Base-by-base conservation (phyloP, 2,329 filamentous ascomycete genomes). In the Berkeleyomyces rouxiae region DNA sequence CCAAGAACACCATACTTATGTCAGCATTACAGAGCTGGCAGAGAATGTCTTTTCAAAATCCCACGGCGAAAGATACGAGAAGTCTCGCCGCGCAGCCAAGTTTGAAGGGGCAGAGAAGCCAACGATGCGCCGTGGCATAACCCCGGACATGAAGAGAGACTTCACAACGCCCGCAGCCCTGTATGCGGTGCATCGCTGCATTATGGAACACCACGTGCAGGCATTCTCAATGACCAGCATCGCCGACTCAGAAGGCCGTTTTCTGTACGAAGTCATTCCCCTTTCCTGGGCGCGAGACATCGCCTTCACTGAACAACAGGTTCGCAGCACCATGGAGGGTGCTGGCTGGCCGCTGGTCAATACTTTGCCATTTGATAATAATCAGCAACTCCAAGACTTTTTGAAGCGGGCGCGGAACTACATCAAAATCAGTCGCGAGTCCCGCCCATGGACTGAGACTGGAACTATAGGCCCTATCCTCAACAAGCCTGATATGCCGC, bases 181-280 rank as follows among this genome's bases (percentile, higher is more conserved):
- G 4, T 87, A 89, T 68, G 87, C 88, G 3, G 82, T 90, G 5
- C 85, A 90, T 67, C 81, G 81, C 63, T 79, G 84, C 7, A 70
- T 92, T 6, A 71, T 78, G 33, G 75, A 78, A 47, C 79, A 84
- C 64, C 82, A 84, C 7, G 76, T 83, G 61, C 81, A 77, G 37
- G 58, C 68, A 31, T 88, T 90, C 69, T 76, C 77, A 1, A 75
- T 78, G 1, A 66, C 80, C 70, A 71, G 77, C 72, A 40, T 63
- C 7, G 36, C 46, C 3, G 57, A 59, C 39, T 13, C 31, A 0
- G 61, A 82, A 13, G 63, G 61, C n/a, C 71, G 80, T 6, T 78
- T 79, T 64, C 67, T 87, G 39, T 87, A 86, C 67, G 79, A 84
- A 66, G 77, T 91, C 9, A 71, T 73, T 16, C 71, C 74, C 0